Conservation (phyloP, 1,284 basidiomycete species). For the Apiotrichum brassicae region DNA sequence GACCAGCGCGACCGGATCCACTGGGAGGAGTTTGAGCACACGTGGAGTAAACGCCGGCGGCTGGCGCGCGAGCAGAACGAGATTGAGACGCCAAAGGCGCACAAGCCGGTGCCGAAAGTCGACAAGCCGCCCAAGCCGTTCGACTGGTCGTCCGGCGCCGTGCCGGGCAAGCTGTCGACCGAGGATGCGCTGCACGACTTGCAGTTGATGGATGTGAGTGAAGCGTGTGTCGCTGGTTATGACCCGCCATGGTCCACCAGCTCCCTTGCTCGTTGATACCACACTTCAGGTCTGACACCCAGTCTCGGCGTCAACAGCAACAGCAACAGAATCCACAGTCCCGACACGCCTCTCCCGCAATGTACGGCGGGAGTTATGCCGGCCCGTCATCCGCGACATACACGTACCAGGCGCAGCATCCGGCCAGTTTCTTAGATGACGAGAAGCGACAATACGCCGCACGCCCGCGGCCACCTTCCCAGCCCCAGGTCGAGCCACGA, state of each 20-base stretch:
- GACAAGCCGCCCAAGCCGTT: slow-evolving; percentile 23
- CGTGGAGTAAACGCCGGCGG: slow-evolving; percentile 50
- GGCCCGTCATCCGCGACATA: slow-evolving; percentile 11
- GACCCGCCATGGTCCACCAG: too few relatives aligned
- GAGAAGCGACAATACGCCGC: not conserved
- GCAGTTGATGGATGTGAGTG: slow-evolving; percentile 40
- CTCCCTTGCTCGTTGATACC: too few relatives aligned
- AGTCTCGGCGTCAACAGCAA: slow-evolving; percentile 5
- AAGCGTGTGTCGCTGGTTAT: too few relatives aligned
- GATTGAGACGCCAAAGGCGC: slow-evolving; percentile 49
- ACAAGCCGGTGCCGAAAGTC: slow-evolving; percentile 35
- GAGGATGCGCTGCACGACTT: slow-evolving; percentile 37
- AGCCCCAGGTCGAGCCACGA: too few relatives aligned
- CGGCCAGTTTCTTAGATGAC: slow-evolving; percentile 3
- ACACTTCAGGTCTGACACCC: not conserved
- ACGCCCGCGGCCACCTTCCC: too few relatives aligned
- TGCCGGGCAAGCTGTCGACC: slow-evolving; percentile 24
- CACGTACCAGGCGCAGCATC: slow-evolving; percentile 15
- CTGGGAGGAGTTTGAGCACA: slow-evolving; percentile 50
- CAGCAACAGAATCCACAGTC: slow-evolving; percentile 11
- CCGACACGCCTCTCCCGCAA: slow-evolving; percentile 31
- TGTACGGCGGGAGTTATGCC: slow-evolving; percentile 15
- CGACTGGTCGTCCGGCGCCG: slow-evolving; percentile 40
- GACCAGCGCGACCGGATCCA: slow-evolving; percentile 45
- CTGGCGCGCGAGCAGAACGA: slow-evolving; percentile 53